phyloP scores from a whole-genome alignment of 164 flowering plant genomes.

The Annona cherimola region DNA sequence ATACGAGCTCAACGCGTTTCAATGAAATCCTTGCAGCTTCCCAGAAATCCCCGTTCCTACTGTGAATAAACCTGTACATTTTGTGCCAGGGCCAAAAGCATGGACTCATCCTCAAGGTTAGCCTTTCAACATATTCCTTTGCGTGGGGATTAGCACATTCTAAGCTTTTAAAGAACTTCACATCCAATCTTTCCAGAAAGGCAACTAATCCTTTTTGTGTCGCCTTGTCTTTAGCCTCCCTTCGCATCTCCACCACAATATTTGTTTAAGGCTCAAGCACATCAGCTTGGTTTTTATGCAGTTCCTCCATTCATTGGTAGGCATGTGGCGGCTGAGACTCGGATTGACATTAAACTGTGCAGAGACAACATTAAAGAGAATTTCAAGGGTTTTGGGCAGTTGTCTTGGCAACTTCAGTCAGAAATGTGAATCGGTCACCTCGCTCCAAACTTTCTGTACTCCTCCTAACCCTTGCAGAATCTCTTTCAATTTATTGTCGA shows the following conservation, averaged over 20 bases:
- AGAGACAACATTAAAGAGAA: slow-evolving; percentile 78
- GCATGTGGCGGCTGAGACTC: slow-evolving; percentile 87
- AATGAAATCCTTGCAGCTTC: slow-evolving; percentile 84
- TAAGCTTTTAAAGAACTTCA: slow-evolving; percentile 84
- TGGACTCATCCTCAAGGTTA: slow-evolving; percentile 64
- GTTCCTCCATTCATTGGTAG: slow-evolving; percentile 86
- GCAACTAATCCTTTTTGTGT: slow-evolving; percentile 81
- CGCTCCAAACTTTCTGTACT: slow-evolving; percentile 89
- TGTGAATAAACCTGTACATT: slow-evolving; percentile 78
- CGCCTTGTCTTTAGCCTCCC: slow-evolving; percentile 86
- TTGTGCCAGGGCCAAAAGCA: slow-evolving; percentile 74
- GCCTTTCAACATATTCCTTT: slow-evolving; percentile 80
- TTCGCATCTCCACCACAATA: slow-evolving; percentile 71
- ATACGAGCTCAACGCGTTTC: slow-evolving; percentile 73
- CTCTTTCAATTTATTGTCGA: slow-evolving; percentile 80
- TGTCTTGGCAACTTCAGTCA: slow-evolving; percentile 84
- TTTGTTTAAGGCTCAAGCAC: slow-evolving; percentile 65
- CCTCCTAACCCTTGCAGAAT: slow-evolving; percentile 80
- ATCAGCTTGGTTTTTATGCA: slow-evolving; percentile 81
- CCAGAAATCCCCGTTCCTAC: slow-evolving; percentile 49
- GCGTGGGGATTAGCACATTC: slow-evolving; percentile 92
- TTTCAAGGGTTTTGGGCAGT: slow-evolving; percentile 96
- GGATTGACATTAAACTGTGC: slow-evolving; percentile 93
- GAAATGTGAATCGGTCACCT: slow-evolving; percentile 87
- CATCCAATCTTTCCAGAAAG: slow-evolving; percentile 74